These are phyloP conservation scores for Phyllostachys edulis DNA, from an alignment of 176 grass and related monocot species.

Conservation along the genomic window DNA sequence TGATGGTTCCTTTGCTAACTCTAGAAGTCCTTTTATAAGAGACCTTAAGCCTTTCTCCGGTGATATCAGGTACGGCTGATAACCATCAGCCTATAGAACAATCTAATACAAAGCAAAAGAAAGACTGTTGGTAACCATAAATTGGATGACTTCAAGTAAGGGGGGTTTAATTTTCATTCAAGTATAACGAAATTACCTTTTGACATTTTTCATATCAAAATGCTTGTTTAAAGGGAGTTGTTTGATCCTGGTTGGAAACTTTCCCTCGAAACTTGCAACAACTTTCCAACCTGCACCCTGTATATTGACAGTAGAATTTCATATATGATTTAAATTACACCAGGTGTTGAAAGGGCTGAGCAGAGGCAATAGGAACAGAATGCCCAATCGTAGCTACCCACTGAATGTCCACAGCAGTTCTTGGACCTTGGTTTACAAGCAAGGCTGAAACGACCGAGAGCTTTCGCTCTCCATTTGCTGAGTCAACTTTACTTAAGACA, in stretches of 20 bases:
- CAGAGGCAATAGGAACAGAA: slow-evolving; percentile 53
- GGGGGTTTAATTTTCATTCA: neutral
- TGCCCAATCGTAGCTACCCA: slow-evolving; percentile 81
- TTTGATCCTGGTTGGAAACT: slow-evolving; percentile 77
- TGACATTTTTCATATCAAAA: slow-evolving; percentile 97
- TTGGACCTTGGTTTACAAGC: slow-evolving; percentile 67
- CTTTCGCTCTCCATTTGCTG: slow-evolving; percentile 69
- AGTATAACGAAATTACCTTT: slow-evolving; percentile 55
- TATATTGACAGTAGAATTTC: slow-evolving; percentile 14
- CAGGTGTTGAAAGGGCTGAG: slow-evolving; percentile 27
- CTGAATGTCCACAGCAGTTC: slow-evolving; percentile 59
- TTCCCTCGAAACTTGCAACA: slow-evolving; percentile 44
- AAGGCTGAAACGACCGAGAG: slow-evolving; percentile 64
- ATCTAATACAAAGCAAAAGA: slow-evolving; percentile 43
- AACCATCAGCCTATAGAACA: slow-evolving; percentile 86
- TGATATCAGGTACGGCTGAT: slow-evolving; percentile 87
- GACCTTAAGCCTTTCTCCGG: slow-evolving; percentile 77
- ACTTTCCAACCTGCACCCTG: slow-evolving; percentile 83
- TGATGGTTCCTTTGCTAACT: slow-evolving; percentile 85
- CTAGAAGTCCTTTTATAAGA: slow-evolving; percentile 78
- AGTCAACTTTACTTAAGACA: slow-evolving; percentile 84
- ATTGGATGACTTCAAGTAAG: slow-evolving; percentile 8
- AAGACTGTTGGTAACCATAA: neutral
- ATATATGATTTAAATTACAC: neutral
- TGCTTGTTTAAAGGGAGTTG: slow-evolving; percentile 75